Evolutionary conservation across 768 basidiomycete species (phyloP).

Genomic region (Phylloporus sp.): DNA sequence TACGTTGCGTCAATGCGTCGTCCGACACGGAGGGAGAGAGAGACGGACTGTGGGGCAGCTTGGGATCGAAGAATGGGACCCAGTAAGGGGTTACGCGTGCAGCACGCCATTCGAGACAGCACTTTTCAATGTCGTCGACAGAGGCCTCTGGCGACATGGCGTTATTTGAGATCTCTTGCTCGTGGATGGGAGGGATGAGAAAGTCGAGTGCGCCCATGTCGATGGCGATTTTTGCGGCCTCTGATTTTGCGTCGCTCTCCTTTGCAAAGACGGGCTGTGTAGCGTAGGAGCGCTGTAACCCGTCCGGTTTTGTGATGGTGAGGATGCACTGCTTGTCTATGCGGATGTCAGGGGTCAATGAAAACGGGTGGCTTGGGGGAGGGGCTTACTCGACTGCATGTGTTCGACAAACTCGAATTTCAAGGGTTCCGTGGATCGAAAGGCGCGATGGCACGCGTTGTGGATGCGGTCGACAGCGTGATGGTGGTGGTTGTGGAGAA

Average conservation of each 20-base stretch:
- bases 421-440: conserved; percentile 38
- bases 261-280: conserved; percentile 41
- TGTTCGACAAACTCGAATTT: conserved; percentile 48
- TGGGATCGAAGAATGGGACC: conserved; percentile 46
- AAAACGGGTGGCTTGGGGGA: no score
- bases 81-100: conserved; percentile 49
- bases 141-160: conserved; percentile 3
- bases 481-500: conserved; percentile 9
- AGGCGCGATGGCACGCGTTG: conserved; percentile 35
- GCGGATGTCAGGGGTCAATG: conserved; percentile 1
- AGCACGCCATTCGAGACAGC: conserved; percentile 51
- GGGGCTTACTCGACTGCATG: conserved; percentile 31
- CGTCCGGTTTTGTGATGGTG: conserved; percentile 54
- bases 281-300: conserved; percentile 47
- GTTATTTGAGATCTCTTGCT: no score
- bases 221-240: conserved; percentile 50
- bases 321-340: conserved; percentile 58
- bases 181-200: no score
- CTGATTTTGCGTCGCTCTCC: conserved; percentile 50
- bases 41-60: conserved; percentile 39
- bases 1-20: conserved; percentile 16
- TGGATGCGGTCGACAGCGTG: conserved; percentile 1
- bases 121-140: conserved; percentile 45
- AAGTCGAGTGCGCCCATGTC: conserved; percentile 60
- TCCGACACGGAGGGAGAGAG: background rate